Percentiles rank a stretch among this genome's conserved stretches.
phyloP scores from a whole-genome alignment of 1,284 basidiomycete genomes.

The Ustilago curta region DNA sequence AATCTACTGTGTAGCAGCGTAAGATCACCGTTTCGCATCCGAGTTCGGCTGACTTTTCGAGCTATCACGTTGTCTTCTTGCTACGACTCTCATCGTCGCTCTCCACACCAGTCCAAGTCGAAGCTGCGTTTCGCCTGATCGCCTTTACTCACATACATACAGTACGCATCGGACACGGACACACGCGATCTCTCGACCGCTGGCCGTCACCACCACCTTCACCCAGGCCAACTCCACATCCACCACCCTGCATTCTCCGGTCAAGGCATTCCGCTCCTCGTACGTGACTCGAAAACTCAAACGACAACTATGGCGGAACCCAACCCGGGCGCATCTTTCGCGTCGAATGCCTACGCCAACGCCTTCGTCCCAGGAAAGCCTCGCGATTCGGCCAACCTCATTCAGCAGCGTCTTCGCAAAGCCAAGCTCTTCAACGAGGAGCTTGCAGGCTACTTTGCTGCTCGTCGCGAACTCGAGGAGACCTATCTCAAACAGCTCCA shows the following conservation, averaged over 20 bases:
- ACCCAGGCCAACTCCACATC: not conserved
- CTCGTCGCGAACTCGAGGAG: conserved; percentile 71
- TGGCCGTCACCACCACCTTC: not conserved
- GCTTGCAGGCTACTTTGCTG: conserved; percentile 72
- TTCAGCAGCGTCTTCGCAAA: conserved; percentile 55
- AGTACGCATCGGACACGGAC: not conserved
- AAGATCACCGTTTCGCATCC: too few relatives aligned
- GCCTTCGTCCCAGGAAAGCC: conserved; percentile 52
- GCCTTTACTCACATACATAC: too few relatives aligned
- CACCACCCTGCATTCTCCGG: not conserved
- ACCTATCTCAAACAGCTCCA: conserved; percentile 72
- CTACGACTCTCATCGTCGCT: not conserved
- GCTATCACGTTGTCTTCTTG: not conserved
- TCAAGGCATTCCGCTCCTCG: not conserved
- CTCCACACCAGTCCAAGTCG: not conserved
- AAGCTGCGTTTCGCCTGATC: not conserved
- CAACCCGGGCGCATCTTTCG: conserved; percentile 35
- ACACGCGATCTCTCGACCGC: not conserved
- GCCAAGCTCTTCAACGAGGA: conserved; percentile 64
- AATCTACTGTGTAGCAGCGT: too few relatives aligned
- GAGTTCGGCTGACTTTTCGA: too few relatives aligned
- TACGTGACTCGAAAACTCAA: not conserved
- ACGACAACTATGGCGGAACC: conserved; percentile 31
- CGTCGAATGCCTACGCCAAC: conserved; percentile 51
- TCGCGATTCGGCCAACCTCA: conserved; percentile 31